These are phyloP conservation scores for Diaporthe aspalathi DNA, from an alignment of 2,329 filamentous ascomycete species.

Conservation along the genomic window DNA sequence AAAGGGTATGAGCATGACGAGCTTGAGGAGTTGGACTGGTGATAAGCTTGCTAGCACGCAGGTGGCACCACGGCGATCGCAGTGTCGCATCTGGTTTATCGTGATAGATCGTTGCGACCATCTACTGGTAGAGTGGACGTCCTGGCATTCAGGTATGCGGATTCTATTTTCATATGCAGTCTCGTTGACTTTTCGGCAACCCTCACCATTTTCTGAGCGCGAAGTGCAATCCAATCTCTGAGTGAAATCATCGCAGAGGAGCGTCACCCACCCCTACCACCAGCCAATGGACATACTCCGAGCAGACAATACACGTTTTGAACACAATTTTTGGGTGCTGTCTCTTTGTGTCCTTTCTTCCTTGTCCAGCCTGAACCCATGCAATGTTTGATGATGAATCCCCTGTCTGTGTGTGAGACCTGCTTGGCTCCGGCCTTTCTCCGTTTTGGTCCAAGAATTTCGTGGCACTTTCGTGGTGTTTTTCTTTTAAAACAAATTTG, in stretches of 20 bases:
- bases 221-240: no score
- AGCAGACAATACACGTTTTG: no score
- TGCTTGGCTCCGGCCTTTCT: background rate
- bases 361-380: background rate
- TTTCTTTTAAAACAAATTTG: no score
- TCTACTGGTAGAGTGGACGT: background rate
- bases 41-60: background rate
- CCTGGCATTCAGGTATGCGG: background rate
- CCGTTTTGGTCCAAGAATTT: background rate
- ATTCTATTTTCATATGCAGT: background rate
- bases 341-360: background rate
- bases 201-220: no score
- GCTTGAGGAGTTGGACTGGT: constrained; percentile 38
- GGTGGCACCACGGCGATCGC: background rate
- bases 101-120: background rate
- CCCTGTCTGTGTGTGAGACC: background rate
- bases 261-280: no score
- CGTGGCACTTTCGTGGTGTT: background rate
- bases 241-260: no score
- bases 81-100: background rate
- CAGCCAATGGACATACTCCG: no score
- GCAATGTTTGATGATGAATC: no score
- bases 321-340: no score
- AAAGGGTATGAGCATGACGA: constrained; percentile 57
- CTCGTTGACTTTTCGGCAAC: no score